Base-by-base conservation (phyloP, 805 yeast species). In the Metschnikowia aberdeeniae region DNA sequence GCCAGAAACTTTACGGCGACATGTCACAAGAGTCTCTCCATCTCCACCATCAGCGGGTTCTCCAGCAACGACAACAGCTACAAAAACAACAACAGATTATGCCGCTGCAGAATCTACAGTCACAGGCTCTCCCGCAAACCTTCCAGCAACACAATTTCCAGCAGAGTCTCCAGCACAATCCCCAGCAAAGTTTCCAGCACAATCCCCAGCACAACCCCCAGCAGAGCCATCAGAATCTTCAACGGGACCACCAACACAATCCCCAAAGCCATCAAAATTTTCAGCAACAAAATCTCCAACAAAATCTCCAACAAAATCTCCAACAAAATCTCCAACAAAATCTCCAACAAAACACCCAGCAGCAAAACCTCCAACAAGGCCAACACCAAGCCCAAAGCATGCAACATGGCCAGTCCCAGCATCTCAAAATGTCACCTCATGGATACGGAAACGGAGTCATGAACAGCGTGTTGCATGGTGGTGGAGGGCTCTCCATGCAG, bases 321-420 rank as follows among this genome's bases (percentile, higher is more conserved):
- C 51, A 40, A 20, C 45, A 44, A 7, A 40, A 24, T 27, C 41
- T 39, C 22, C 54, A 45, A 10, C 52, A 49, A 17, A 17, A 17
- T 17, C 17, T 17, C 17, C 17, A 17, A 14, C 47, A 30, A 5
- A 14, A 19, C 8, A 39, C 24, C 9, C 47, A 43, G 22, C 42
- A 30, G 4, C 49, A 26, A 11, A 33, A 32, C 4, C 49, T 36
- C 7, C 49, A 30, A 4, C 42, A 48, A 36, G 32, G 40, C 13
- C 52, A 45, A 3, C 47, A 28, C 31, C 6, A 41, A 37, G 6
- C 41, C 14, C 49, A 36, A 29, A 45, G 42, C 20, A 41, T 39
- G 12, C 56, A 43, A 34, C 53, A 48, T 5, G 38, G 39, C 24
- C 55, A 45, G 22, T 38, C 12, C 19, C 40, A 36, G 17, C 42